These are phyloP conservation scores for Sugiyamaella neomexicana DNA, from an alignment of 1,139 yeast species.

Conservation along the genomic window DNA sequence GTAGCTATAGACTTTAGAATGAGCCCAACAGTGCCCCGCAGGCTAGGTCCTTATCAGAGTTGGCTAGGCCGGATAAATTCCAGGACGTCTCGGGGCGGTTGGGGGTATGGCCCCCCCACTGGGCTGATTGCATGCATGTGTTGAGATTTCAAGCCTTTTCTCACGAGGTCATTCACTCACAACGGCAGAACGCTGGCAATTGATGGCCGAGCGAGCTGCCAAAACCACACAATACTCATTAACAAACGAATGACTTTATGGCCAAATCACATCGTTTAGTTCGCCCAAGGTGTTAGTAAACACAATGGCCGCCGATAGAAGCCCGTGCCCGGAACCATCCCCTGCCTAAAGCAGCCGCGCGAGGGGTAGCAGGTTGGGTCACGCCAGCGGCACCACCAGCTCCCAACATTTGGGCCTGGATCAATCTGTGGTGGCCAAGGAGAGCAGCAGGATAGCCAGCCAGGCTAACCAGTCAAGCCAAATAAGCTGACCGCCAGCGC, in stretches of 20 bases:
- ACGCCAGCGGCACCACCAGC: neutral
- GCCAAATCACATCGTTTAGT: too few species aligned
- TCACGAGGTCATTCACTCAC: too few species aligned
- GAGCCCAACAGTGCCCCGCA: too few species aligned
- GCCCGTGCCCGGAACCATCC: neutral
- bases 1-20: too few species aligned
- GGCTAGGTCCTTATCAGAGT: too few species aligned
- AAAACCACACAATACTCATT: neutral
- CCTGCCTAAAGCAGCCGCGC: neutral
- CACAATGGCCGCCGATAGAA: neutral
- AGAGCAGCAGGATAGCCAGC: neutral
- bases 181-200: too few species aligned
- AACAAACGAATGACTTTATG: too few species aligned
- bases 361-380: conserved; percentile 1
- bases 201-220: neutral
- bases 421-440: neutral
- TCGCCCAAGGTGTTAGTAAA: too few species aligned
- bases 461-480: too few species aligned
- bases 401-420: neutral
- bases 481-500: neutral
- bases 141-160: neutral
- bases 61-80: too few species aligned
- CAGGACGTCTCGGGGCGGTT: neutral
- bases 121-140: neutral
- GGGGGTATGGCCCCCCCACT: neutral